These are phyloP conservation scores for Barnettozyma botsteinii DNA, from an alignment of 805 yeast genomes.

Conservation along the genomic window DNA sequence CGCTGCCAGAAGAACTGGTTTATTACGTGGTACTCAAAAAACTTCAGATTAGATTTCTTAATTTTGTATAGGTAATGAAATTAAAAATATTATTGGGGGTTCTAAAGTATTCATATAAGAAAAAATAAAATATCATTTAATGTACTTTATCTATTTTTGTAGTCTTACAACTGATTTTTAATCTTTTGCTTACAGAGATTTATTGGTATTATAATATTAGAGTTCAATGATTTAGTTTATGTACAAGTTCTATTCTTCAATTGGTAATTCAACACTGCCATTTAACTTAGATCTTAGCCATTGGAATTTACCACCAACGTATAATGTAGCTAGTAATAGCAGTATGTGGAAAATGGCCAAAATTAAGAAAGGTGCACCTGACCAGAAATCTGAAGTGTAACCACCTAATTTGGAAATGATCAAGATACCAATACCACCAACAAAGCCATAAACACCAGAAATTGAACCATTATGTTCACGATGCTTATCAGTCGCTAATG, in stretches of 20 bases:
- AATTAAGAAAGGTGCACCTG: constrained; percentile 53
- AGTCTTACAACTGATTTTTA: background rate
- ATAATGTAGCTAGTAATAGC: constrained; percentile 19
- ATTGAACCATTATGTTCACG: constrained; percentile 53
- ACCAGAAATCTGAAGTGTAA: constrained; percentile 47
- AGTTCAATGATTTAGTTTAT: constrained; percentile 1
- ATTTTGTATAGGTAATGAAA: constrained; percentile 24
- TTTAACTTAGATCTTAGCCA: constrained; percentile 7
- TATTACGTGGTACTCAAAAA: constrained; percentile 99
- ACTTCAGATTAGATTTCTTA: constrained; percentile 55
- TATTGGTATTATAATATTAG: too few species aligned
- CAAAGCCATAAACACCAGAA: constrained; percentile 62
- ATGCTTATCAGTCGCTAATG: constrained; percentile 45
- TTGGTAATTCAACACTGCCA: constrained; percentile 11
- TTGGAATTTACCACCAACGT: constrained; percentile 18
- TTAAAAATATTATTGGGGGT: constrained; percentile 20
- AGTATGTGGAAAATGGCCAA: constrained; percentile 38
- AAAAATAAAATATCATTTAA: constrained; percentile 18
- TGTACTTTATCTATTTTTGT: constrained; percentile 5
- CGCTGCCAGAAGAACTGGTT: constrained; percentile 99
- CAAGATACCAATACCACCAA: constrained; percentile 65
- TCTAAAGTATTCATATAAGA: constrained; percentile 18
- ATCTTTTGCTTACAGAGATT: background rate
- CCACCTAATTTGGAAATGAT: constrained; percentile 60
- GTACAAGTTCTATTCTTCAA: constrained; percentile 6